These are phyloP conservation scores for Aspergillus nomiae DNA, from an alignment of 2,329 filamentous ascomycete species.

Conservation along the genomic window DNA sequence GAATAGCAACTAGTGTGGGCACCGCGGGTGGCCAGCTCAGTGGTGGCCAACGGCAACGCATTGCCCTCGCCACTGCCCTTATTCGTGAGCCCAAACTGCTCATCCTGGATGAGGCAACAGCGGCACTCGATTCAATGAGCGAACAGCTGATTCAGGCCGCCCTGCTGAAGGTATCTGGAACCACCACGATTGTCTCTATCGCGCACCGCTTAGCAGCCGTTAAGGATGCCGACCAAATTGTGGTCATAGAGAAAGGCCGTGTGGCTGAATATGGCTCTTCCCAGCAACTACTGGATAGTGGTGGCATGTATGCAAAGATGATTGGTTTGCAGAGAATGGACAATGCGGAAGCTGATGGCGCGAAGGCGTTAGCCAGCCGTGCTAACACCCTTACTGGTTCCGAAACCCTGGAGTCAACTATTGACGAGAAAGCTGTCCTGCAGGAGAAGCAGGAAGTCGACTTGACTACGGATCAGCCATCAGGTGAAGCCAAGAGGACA, in stretches of 20 bases:
- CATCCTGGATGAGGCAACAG: constrained; percentile 41
- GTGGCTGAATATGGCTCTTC: constrained; percentile 38
- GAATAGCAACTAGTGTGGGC: constrained; percentile 39
- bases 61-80: constrained; percentile 82
- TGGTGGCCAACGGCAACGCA: constrained; percentile 85
- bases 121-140: constrained; percentile 38
- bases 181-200: constrained; percentile 38
- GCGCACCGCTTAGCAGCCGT: constrained; percentile 41
- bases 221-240: constrained; percentile 40
- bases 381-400: too few species aligned
- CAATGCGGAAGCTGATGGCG: background rate
- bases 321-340: constrained; percentile 49
- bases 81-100: constrained; percentile 83
- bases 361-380: too few species aligned
- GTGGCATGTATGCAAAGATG: constrained; percentile 53
- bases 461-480: too few species aligned
- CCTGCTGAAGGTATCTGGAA: constrained; percentile 29
- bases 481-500: too few species aligned
- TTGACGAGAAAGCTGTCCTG: too few species aligned
- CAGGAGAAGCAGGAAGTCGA: too few species aligned
- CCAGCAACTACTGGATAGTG: constrained; percentile 30
- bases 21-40: constrained; percentile 30
- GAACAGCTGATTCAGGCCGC: constrained; percentile 39
- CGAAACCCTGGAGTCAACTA: too few species aligned
- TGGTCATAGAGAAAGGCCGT: constrained; percentile 36